Conservation (phyloP, 1,284 basidiomycete genomes). For the Rhodotorula sp. region DNA sequence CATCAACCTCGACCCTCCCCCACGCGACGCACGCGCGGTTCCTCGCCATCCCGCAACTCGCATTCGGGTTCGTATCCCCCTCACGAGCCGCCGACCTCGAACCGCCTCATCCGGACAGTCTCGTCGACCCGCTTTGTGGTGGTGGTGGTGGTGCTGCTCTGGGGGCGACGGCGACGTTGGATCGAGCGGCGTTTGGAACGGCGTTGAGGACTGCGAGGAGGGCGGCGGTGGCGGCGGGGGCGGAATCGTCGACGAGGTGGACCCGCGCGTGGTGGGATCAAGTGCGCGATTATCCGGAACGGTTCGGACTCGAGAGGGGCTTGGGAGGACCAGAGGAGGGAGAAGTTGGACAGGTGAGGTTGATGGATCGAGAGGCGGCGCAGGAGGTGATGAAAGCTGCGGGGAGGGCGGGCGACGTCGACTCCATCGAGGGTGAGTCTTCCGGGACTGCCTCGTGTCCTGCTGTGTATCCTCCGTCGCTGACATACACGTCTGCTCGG, state of each 20-base stretch:
- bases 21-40: constrained; percentile 15
- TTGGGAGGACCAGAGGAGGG: neutral
- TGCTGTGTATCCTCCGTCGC: too few relatives aligned
- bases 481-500: neutral
- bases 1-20: constrained; percentile 7
- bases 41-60: constrained; percentile 7
- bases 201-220: constrained; percentile 27
- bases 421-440: constrained; percentile 34
- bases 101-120: neutral
- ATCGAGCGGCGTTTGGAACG: constrained; percentile 26
- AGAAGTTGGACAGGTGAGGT: neutral
- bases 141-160: too few relatives aligned
- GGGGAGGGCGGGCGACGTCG: constrained; percentile 22
- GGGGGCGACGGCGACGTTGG: constrained; percentile 15
- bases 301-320: constrained; percentile 22
- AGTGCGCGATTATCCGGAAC: constrained; percentile 32
- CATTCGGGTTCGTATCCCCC: constrained; percentile 30
- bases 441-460: too few relatives aligned
- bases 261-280: constrained; percentile 31
- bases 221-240: constrained; percentile 7
- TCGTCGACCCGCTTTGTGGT: neutral
- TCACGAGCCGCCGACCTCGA: constrained; percentile 13
- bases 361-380: constrained; percentile 27
- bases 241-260: constrained; percentile 7
- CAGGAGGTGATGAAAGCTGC: constrained; percentile 39